Conservation (phyloP, 139 green algal genomes). For the Axilococcus clingmanii region DNA sequence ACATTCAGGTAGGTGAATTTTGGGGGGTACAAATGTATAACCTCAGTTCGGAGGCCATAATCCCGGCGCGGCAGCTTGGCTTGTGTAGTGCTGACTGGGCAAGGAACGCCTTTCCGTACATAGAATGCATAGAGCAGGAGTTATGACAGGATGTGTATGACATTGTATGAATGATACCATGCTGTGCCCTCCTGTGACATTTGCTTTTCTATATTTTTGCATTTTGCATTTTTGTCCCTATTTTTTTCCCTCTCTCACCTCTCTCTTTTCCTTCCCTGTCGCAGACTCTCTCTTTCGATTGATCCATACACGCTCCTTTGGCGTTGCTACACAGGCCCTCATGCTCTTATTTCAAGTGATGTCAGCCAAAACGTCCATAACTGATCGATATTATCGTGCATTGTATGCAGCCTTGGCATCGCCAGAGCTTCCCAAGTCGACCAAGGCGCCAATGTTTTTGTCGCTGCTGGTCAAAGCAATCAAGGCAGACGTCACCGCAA, state of each 20-base stretch:
- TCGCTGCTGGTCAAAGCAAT: slow-evolving; percentile 79
- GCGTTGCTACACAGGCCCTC: slow-evolving; percentile 76
- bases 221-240: background rate
- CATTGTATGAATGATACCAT: background rate
- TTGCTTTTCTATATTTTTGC: background rate
- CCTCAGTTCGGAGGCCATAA: no score
- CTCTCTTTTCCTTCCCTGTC: background rate
- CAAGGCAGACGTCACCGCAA: slow-evolving; percentile 56
- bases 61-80: no score
- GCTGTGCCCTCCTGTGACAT: background rate
- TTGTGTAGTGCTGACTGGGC: background rate
- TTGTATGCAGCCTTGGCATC: slow-evolving; percentile 76
- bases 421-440: slow-evolving; percentile 27
- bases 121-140: background rate
- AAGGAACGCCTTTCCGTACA: background rate
- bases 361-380: slow-evolving; percentile 37
- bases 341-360: slow-evolving; percentile 85
- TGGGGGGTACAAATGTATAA: background rate
- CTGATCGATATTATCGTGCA: slow-evolving; percentile 83
- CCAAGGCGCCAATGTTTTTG: slow-evolving; percentile 75
- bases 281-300: slow-evolving; percentile 77
- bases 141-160: background rate
- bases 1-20: slow-evolving; percentile 30
- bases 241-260: background rate
- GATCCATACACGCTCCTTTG: slow-evolving; percentile 74